Conservation (phyloP, 352 stramenopile genomes). For the Pythium diclinum region DNA sequence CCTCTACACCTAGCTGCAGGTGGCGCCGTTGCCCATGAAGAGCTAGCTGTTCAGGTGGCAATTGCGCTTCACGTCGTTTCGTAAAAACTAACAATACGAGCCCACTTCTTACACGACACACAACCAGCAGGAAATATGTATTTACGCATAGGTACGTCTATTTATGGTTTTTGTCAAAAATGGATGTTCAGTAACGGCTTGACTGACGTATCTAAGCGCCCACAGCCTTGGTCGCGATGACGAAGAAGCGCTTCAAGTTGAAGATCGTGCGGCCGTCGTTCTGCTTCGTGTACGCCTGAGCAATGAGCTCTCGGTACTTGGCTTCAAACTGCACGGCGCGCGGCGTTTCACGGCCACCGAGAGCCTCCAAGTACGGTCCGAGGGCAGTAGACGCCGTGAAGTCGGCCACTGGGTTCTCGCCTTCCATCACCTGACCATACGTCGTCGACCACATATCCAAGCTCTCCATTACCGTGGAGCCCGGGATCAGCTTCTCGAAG, state of each 20-base stretch:
- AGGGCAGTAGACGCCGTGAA: conserved; percentile 63
- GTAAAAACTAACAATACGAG: conserved; percentile 18
- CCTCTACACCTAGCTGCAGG: neutral
- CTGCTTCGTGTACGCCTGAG: conserved; percentile 54
- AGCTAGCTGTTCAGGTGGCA: neutral
- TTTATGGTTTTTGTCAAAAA: conserved; percentile 3
- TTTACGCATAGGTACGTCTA: neutral
- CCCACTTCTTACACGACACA: neutral
- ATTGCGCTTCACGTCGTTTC: conserved; percentile 25
- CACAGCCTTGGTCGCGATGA: conserved; percentile 41
- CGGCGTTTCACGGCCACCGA: conserved; percentile 32
- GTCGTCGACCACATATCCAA: conserved; percentile 67
- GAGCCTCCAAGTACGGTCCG: conserved; percentile 53
- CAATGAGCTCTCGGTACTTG: conserved; percentile 59
- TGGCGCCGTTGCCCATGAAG: neutral
- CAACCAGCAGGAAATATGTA: neutral
- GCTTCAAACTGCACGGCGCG: conserved; percentile 35
- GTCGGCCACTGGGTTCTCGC: conserved; percentile 60
- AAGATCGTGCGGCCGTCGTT: conserved; percentile 57
- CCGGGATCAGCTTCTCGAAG: conserved; percentile 31
- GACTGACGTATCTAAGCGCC: conserved; percentile 8
- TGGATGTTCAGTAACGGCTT: neutral
- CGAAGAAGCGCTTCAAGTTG: conserved; percentile 70
- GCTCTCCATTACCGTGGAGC: neutral
- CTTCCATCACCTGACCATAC: conserved; percentile 60